These are phyloP conservation scores for Globisporangium splendens DNA, from an alignment of 352 stramenopile genomes.

Conservation along the genomic window DNA sequence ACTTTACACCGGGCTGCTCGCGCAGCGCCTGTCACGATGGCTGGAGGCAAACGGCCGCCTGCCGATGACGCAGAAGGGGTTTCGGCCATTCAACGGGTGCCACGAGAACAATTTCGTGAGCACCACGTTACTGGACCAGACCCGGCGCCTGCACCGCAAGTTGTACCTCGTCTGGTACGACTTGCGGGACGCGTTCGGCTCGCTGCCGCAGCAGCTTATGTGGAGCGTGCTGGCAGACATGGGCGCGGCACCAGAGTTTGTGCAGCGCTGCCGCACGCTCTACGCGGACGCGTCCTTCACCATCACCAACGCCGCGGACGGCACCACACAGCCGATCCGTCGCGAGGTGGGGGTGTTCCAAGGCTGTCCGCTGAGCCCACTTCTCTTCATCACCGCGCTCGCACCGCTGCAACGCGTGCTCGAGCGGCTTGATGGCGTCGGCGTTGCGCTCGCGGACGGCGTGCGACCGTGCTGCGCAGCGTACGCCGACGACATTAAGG, in stretches of 20 bases:
- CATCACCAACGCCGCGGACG: background rate
- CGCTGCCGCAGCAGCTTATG: conserved; percentile 14
- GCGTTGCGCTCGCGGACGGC: background rate
- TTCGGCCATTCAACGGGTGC: conserved; percentile 23
- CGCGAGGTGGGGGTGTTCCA: conserved; percentile 18
- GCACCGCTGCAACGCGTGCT: background rate
- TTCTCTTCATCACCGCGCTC: conserved; percentile 16
- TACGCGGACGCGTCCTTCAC: too few relatives aligned
- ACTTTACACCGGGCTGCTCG: conserved; percentile 21
- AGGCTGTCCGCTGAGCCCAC: conserved; percentile 22
- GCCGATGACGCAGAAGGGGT: conserved; percentile 17
- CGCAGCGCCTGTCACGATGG: conserved; percentile 13
- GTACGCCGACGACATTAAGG: conserved; percentile 22
- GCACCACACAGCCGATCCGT: conserved; percentile 13
- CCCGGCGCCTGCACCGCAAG: conserved; percentile 8
- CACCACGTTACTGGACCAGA: conserved; percentile 17
- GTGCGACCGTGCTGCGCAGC: background rate
- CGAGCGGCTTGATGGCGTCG: background rate
- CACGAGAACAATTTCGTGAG: conserved; percentile 27
- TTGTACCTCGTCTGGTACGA: conserved; percentile 27
- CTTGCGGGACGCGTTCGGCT: conserved; percentile 21
- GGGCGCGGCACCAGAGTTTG: too few relatives aligned
- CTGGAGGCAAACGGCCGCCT: conserved; percentile 19
- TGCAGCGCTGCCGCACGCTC: too few relatives aligned
- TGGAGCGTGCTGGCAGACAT: conserved; percentile 10